A percentile compares a stretch with the other conserved stretches of the same genome.
Conservation (phyloP, 345 rosid species). For the Clarkia xantiana region DNA sequence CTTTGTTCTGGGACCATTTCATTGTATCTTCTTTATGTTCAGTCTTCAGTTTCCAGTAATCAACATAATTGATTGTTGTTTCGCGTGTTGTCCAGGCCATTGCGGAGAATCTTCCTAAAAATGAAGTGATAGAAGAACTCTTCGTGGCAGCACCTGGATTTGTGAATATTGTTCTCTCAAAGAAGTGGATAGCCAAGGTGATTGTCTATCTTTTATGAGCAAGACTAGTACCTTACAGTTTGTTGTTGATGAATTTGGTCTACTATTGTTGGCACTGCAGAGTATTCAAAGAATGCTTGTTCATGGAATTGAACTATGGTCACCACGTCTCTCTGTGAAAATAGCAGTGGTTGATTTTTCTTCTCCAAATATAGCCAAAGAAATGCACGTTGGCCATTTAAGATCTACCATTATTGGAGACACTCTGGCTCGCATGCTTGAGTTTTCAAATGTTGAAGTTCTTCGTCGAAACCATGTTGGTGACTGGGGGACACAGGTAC, state of each 20-base stretch:
- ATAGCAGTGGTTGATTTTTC: constrained; percentile 94
- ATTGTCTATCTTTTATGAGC: constrained; percentile 1
- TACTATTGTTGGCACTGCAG: constrained; percentile 25
- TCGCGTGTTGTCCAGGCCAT: constrained; percentile 39
- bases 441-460: constrained; percentile 77
- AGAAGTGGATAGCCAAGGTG: constrained; percentile 83
- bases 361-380: constrained; percentile 98
- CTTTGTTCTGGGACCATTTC: neutral
- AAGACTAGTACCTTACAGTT: no score
- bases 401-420: constrained; percentile 97
- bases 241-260: neutral
- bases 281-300: constrained; percentile 67
- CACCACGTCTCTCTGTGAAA: constrained; percentile 36
- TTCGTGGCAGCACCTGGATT: constrained; percentile 93
- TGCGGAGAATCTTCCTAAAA: constrained; percentile 49
- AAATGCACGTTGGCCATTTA: constrained; percentile 98
- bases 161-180: constrained; percentile 61
- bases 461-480: constrained; percentile 98
- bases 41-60: neutral
- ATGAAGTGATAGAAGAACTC: constrained; percentile 72
- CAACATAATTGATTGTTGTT: neutral
- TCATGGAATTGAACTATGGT: no score
- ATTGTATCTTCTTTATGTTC: neutral
- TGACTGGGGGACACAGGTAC: constrained; percentile 99
- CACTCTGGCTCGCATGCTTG: constrained; percentile 86